Evolutionary conservation across 352 stramenopile species (phyloP), one percentile per base, ranked within the genome.

Genomic region (Pythium catenulatum): DNA sequence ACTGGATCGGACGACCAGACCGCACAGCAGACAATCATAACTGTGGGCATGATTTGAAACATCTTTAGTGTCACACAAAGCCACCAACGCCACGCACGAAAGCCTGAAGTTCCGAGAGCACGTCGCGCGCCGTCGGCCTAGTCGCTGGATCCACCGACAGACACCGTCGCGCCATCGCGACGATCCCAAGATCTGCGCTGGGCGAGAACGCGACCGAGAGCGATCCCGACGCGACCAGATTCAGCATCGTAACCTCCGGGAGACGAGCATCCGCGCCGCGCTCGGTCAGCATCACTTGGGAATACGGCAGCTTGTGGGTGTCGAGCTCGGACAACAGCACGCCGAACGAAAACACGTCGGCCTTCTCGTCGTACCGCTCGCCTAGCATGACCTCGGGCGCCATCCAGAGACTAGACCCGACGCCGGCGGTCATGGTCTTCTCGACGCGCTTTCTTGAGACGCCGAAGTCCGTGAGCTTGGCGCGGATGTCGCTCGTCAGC

Each of bases 381-480:
- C 84, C 83, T 8, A 43, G n/a, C 78, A 89, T 86, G n/a, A 89
- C 83, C 37, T 89, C 77, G 21, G 83, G 83, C 4, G 83, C 83
- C 83, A 86, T 89, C 83, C 83, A 89, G 15, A 75, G 43, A 9
- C 59, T 52, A 11, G 83, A 77, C 7, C 83, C 83, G 17, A 89
- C 63, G 15, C 50, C 83, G 1, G 77, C 77, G 1, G 77, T 86
- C 77, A 89, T 85, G n/a, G 83, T 86, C 36, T 78, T 17, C 70
- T 92, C 69, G 82, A 74, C 61, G 27, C 83, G 83, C 36, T 78
- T 59, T 4, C 79, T 83, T 21, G 79, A 90, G 27, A 90, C 87
- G 17, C 89, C 89, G 84, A 92, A 92, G 77, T 91, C 89, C 0
- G 70, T 89, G 34, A 92, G 52, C 78, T 92, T 92, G 70, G 83